Conservation (phyloP, 805 yeast species). For the Myxozyma monticola region DNA sequence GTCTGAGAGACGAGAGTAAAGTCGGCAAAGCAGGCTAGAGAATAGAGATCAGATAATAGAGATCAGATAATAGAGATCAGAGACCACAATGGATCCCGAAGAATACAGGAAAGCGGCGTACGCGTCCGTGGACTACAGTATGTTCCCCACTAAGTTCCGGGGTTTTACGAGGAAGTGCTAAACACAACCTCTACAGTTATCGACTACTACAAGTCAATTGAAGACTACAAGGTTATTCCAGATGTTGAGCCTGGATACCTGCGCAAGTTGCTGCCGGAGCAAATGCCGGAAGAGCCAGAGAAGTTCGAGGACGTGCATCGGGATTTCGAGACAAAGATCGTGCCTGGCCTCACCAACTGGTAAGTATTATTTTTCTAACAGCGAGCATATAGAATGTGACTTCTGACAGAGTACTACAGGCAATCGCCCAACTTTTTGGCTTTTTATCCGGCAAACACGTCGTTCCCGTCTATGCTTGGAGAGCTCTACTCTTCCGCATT, state of each 20-base stretch:
- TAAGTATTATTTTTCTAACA: background rate
- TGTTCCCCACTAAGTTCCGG: background rate
- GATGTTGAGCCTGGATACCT: constrained; percentile 32
- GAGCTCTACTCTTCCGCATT: constrained; percentile 33
- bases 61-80: too few species aligned
- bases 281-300: constrained; percentile 31
- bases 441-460: constrained; percentile 32
- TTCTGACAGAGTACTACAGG: too few species aligned
- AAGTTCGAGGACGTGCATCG: constrained; percentile 26
- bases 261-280: constrained; percentile 21
- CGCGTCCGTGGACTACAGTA: constrained; percentile 31
- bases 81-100: constrained; percentile 31
- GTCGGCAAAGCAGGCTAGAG: too few species aligned
- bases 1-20: too few species aligned
- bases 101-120: constrained; percentile 32
- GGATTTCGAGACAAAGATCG: constrained; percentile 28
- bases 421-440: constrained; percentile 33
- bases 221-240: constrained; percentile 21
- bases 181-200: constrained; percentile 13
- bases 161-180: background rate
- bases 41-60: too few species aligned
- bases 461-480: constrained; percentile 32
- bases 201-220: constrained; percentile 26
- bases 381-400: background rate
- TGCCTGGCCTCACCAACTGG: constrained; percentile 33